Evolutionary conservation across 1,284 basidiomycete species (phyloP), one percentile per base, ranked within the genome.

Genomic region (Ceratobasidium sp.): DNA sequence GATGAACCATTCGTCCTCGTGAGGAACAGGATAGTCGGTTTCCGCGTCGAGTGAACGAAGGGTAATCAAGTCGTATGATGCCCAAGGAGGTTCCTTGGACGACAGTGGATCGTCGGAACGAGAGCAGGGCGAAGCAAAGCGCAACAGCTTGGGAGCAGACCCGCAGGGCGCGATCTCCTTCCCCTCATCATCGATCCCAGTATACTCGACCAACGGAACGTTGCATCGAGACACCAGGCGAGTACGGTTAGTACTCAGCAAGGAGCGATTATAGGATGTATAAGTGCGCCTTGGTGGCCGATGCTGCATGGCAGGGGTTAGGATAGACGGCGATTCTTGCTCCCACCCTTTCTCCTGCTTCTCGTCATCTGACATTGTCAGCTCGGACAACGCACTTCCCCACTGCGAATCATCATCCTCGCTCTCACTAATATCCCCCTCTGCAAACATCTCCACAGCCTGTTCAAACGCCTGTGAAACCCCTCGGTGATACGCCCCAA

Each of bases 151-250:
- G 16, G 61, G 61, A 1, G 49, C 38, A 18, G 49, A n/a, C 6
- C 6, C 46, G 6, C 25, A 25, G 28, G 66, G 25, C 21, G 21
- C 28, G 23, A 70, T 36, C 54, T 70, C 66, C 49, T 48, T 42
- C 6, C 42, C 66, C 28, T 70, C 42, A 21, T 70, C 66, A n/a
- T 70, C 66, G n/a, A 70, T 70, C 8, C 66, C 66, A 42, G 66
- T 48, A 38, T 70, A 70, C 28, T 70, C 66, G 30, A 58, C 66
- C n/a, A 48, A 38, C 2, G 54, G 42, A 7, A 38, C 40, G 11
- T 33, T 28, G 33, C 54, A 49, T 54, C 54, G 58, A 16, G 66
- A 70, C 5, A 70, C 54, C 33, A 70, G 4, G 9, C 66, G 54
- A 23, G 53, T 44, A 16, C 66, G 53, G 21, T n/a, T 38, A 1